Evolutionary conservation across 345 rosid species (phyloP).

Genomic region (Salix dunnii): DNA sequence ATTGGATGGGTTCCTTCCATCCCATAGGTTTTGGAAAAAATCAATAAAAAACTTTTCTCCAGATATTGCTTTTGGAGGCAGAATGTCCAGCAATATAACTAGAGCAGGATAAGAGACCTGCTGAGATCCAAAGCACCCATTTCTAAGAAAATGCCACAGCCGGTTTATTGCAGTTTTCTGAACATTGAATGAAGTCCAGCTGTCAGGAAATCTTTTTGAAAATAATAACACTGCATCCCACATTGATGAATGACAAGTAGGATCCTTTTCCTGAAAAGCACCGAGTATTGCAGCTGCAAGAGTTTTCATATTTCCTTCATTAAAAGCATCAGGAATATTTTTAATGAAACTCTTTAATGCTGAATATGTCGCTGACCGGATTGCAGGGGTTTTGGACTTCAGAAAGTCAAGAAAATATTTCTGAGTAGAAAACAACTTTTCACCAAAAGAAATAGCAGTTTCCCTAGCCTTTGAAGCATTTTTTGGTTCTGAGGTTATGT

Average conservation of each 20-base stretch:
- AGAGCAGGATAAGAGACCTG: conserved; percentile 88
- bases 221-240: conserved; percentile 84
- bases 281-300: conserved; percentile 74
- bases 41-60: conserved; percentile 69
- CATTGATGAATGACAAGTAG: conserved; percentile 81
- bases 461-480: conserved; percentile 71
- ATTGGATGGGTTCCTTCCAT: conserved; percentile 61
- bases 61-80: conserved; percentile 55
- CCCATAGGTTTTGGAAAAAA: conserved; percentile 72
- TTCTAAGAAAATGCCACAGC: conserved; percentile 76
- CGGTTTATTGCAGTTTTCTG: conserved; percentile 60
- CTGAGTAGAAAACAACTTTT: conserved; percentile 66
- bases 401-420: conserved; percentile 72
- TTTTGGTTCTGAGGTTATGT: conserved; percentile 50
- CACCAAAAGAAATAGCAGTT: conserved; percentile 64
- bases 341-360: conserved; percentile 64
- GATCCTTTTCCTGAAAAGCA: conserved; percentile 82
- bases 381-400: conserved; percentile 62
- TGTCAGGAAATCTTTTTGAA: conserved; percentile 68
- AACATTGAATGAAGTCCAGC: conserved; percentile 64
- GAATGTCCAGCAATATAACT: conserved; percentile 59
- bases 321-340: conserved; percentile 63
- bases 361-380: conserved; percentile 79
- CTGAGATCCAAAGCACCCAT: conserved; percentile 87
- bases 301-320: conserved; percentile 56